Evolutionary conservation across 768 basidiomycete species (phyloP), one percentile per base, ranked within the genome.

Genomic region (Crucibulum laeve): DNA sequence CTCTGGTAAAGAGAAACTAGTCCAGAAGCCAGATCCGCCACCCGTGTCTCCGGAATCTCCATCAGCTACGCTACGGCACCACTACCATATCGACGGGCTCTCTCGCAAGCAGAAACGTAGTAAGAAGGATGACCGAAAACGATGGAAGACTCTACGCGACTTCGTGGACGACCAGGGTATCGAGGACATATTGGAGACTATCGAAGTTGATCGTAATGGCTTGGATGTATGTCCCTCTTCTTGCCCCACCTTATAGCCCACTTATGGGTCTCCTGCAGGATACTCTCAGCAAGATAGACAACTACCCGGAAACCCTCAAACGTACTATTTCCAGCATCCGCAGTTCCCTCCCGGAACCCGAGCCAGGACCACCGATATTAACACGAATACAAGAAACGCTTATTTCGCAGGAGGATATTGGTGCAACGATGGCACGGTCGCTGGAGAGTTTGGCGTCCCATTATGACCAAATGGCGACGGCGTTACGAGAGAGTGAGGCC

Each of bases 121-220:
- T 25, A 62, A 63, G 53, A 44, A 63, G 49, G 44, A 56, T 19
- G 81, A 84, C 51, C 68, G 80, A 45, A 70, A 67, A 30, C 71
- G 67, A 24, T 91, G 89, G 89, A 91, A 89, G 70, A 87, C 84
- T 0, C 56, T 91, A 25, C 76, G 90, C 25, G 88, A 91, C 57
- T 91, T 92, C 59, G 86, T 91, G 25, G 87, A 91, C 52, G 90
- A 92, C 52, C 73, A 80, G 23, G 84, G 80, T 5, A 81, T 91
- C 26, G 90, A 92, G 42, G 84, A 87, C 48, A 72, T 80, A 15
- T 57, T 85, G 36, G 90, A 91, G 42, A 71, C 69, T 1, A 77
- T 91, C 38, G 90, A 92, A 53, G 73, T 67, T 43, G 86, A 90
- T 43, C 69, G 87, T 38, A 70, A 67, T 48, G 67, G 69, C 23